Evolutionary conservation across 2,329 filamentous ascomycete genomes (phyloP).

Genomic region (Monilinia fructigena): DNA sequence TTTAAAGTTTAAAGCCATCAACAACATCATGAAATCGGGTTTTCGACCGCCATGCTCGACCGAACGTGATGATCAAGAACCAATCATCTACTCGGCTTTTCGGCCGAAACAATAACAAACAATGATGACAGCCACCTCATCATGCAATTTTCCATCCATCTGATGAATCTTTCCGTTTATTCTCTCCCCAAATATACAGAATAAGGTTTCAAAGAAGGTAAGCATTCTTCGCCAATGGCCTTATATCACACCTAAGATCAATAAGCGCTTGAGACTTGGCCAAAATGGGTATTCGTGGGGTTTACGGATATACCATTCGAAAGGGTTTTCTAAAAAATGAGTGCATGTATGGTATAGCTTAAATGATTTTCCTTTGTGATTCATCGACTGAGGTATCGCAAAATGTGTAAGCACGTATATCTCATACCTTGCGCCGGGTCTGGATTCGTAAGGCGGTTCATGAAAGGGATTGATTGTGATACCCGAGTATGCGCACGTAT

Average conservation of each 20-base stretch:
- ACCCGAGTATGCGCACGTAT: neutral
- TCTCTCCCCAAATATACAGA: neutral
- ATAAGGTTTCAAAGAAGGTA: neutral
- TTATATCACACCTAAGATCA: neutral
- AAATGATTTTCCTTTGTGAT: neutral
- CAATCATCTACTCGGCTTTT: neutral
- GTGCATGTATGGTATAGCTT: too few species aligned
- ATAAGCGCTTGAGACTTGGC: constrained; percentile 1
- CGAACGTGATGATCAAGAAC: neutral
- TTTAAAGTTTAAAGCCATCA: neutral
- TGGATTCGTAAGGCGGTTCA: neutral
- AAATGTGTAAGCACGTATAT: neutral
- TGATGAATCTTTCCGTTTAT: neutral
- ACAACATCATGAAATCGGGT: neutral
- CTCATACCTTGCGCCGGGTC: neutral
- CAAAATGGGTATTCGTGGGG: neutral
- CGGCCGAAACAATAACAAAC: neutral
- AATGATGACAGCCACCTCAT: neutral
- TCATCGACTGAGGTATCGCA: constrained; percentile 1
- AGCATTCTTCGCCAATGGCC: neutral
- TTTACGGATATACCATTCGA: neutral
- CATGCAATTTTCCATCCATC: neutral
- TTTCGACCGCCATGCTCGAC: neutral
- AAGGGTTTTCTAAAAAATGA: neutral
- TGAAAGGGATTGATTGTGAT: neutral